These are phyloP conservation scores for Magnolia sinica DNA, from an alignment of 164 flowering plant species.

Conservation along the genomic window DNA sequence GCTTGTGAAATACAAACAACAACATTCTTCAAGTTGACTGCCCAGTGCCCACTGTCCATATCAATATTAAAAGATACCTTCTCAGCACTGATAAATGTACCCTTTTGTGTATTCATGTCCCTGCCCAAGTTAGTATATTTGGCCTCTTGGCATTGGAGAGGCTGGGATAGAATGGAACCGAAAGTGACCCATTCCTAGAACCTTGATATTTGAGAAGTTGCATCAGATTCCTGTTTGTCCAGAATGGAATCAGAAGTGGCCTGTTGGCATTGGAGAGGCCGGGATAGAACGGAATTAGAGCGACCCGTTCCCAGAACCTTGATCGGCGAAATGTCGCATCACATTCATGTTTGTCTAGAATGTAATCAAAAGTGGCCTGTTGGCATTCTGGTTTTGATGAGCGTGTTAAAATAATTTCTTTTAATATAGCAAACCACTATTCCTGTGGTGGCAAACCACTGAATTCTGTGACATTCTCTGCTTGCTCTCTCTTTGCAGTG, in stretches of 20 bases:
- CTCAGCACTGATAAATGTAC: not conserved
- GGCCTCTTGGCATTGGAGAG: not conserved
- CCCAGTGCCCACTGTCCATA: not conserved
- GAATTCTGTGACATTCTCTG: not conserved
- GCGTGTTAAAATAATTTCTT: not conserved
- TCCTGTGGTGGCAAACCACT: not conserved
- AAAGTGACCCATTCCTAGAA: not conserved
- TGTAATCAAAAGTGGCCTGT: not conserved
- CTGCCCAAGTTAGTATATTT: not conserved
- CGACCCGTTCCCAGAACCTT: not conserved
- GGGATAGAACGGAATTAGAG: not conserved
- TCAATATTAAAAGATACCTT: not conserved
- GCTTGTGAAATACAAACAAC: not conserved
- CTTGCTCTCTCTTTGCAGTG: conserved; percentile 40
- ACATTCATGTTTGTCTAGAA: not conserved
- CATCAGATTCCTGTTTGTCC: not conserved
- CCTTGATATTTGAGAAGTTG: not conserved
- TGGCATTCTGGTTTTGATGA: not conserved
- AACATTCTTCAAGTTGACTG: not conserved
- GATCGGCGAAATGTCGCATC: not conserved
- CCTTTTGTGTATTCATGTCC: not conserved
- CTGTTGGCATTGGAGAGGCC: not conserved
- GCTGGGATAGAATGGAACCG: not conserved
- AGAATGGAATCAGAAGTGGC: not conserved
- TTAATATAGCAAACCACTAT: not conserved